Conservation (phyloP, 2,329 filamentous ascomycete genomes). For the Diplocarpon rosae region DNA sequence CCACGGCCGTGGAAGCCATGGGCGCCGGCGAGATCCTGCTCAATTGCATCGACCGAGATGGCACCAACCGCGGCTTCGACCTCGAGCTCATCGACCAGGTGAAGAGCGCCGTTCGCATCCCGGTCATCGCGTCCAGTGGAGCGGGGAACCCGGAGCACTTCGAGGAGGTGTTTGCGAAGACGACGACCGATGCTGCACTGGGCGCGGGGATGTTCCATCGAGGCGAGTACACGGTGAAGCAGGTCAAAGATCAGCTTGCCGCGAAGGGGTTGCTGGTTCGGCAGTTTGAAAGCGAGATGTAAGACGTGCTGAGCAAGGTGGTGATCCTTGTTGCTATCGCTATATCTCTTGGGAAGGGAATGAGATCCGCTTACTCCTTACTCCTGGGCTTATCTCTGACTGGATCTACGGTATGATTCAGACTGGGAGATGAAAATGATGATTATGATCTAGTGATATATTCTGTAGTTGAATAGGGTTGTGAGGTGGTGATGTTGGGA, state of each 20-base stretch:
- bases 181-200: constrained; percentile 79
- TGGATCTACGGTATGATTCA: no score
- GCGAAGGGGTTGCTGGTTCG: constrained; percentile 67
- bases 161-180: constrained; percentile 77
- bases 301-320: background rate
- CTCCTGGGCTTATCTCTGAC: no score
- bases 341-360: no score
- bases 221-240: constrained; percentile 84
- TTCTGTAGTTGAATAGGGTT: no score
- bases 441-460: no score
- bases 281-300: constrained; percentile 47
- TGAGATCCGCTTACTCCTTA: no score
- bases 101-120: constrained; percentile 77
- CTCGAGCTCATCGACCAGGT: constrained; percentile 83
- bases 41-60: constrained; percentile 96
- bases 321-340: no score
- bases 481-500: no score
- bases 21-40: constrained; percentile 87
- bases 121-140: constrained; percentile 89
- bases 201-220: constrained; percentile 97
- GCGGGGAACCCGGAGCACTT: constrained; percentile 85
- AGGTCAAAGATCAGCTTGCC: constrained; percentile 78
- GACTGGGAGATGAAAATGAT: no score
- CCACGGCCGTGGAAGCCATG: constrained; percentile 87
- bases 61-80: constrained; percentile 89